phyloP scores from a whole-genome alignment of 495 filamentous ascomycete genomes.

The Hypoxylon lienhwacheense region DNA sequence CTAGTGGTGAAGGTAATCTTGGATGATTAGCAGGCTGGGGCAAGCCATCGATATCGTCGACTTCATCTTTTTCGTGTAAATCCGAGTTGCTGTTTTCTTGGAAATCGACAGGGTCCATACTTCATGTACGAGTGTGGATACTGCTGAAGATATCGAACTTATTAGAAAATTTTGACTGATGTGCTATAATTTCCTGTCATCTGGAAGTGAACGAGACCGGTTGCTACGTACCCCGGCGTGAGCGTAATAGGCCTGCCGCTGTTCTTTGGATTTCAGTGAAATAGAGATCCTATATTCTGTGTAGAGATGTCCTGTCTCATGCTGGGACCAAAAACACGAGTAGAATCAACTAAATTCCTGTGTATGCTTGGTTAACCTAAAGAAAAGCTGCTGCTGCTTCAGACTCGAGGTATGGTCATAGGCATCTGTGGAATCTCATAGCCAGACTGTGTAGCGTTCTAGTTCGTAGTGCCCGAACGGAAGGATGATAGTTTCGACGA shows the following conservation, averaged over 20 bases:
- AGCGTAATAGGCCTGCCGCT: neutral
- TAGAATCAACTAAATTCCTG: neutral
- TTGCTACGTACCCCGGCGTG: constrained; percentile 7
- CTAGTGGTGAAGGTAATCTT: constrained; percentile 1
- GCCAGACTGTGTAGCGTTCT: neutral
- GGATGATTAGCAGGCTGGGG: constrained; percentile 10
- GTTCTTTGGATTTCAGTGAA: neutral
- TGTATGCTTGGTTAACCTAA: neutral
- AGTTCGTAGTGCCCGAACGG: neutral
- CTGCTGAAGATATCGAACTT: neutral
- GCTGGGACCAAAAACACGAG: neutral
- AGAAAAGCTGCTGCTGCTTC: neutral
- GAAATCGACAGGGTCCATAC: constrained; percentile 6
- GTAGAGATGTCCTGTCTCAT: neutral
- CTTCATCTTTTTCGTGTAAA: neutral
- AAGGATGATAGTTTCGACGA: neutral
- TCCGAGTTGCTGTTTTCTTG: neutral
- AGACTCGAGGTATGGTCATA: neutral
- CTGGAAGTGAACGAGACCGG: constrained; percentile 1
- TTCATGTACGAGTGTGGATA: neutral
- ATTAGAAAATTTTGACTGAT: neutral
- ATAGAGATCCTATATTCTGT: neutral
- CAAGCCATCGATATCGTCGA: constrained; percentile 11
- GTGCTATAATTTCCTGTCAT: constrained; percentile 3
- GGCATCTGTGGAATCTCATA: neutral